A percentile compares a stretch with the other conserved stretches of the same genome.
phyloP scores from a whole-genome alignment of 192 early-diverging fungal species.

The Kappamyces sp. region DNA sequence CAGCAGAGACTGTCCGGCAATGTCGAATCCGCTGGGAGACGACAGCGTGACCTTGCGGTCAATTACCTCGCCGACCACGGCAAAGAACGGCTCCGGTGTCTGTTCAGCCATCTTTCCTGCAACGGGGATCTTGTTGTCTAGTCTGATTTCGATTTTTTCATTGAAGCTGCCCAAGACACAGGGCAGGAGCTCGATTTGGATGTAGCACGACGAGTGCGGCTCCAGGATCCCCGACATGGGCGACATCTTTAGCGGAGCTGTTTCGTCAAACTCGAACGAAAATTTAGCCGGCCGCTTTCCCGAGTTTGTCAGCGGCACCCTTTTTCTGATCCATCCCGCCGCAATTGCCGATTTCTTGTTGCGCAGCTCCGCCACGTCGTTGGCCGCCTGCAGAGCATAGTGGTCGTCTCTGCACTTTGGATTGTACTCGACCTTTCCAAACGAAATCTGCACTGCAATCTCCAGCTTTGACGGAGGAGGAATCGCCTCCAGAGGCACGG shows the following conservation, averaged over 20 bases:
- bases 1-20: constrained; percentile 23
- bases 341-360: constrained; percentile 1
- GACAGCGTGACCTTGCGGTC: constrained; percentile 32
- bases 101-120: too few species aligned
- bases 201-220: background rate
- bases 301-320: constrained; percentile 20
- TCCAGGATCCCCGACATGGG: constrained; percentile 9
- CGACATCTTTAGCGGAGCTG: constrained; percentile 17
- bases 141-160: constrained; percentile 22
- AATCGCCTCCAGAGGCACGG: constrained; percentile 25
- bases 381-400: background rate
- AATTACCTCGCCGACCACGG: constrained; percentile 23
- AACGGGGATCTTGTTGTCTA: constrained; percentile 13
- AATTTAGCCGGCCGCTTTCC: constrained; percentile 19
- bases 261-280: constrained; percentile 1
- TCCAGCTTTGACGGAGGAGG: constrained; percentile 25
- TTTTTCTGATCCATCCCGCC: constrained; percentile 2
- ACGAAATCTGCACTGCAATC: constrained; percentile 25
- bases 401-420: background rate
- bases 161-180: constrained; percentile 18
- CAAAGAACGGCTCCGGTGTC: background rate
- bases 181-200: constrained; percentile 28
- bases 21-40: constrained; percentile 8
- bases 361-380: constrained; percentile 2
- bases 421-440: constrained; percentile 27